phyloP scores from a whole-genome alignment of 228 moss, liverwort and hornwort genomes.

The Sphagnum magellanicum region DNA sequence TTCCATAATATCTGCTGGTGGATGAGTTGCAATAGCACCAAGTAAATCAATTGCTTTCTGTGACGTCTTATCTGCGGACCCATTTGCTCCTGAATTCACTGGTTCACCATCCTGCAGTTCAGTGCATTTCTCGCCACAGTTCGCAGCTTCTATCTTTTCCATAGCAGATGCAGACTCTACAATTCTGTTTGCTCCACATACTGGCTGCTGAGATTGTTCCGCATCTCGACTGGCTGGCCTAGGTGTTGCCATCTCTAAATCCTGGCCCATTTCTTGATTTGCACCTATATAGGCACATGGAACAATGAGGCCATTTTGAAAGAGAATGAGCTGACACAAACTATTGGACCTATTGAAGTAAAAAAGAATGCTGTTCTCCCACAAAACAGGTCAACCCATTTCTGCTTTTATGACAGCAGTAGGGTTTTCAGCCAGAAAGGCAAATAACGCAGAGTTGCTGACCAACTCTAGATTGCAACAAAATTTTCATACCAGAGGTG shows the following conservation, averaged over 20 bases:
- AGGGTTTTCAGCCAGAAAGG: too few species aligned
- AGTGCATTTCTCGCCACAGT: constrained; percentile 9
- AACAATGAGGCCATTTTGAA: too few species aligned
- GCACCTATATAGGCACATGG: constrained; percentile 2
- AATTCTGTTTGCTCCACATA: constrained; percentile 11
- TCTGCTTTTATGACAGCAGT: too few species aligned
- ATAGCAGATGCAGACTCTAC: constrained; percentile 45
- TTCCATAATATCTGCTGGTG: constrained; percentile 13
- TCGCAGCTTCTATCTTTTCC: constrained; percentile 11
- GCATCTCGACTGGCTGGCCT: constrained; percentile 10
- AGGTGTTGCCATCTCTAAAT: constrained; percentile 85
- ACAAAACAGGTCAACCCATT: too few species aligned
- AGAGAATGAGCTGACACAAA: too few species aligned
- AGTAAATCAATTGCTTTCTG: constrained; percentile 70
- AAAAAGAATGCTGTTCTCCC: too few species aligned
- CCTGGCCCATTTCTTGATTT: constrained; percentile 87
- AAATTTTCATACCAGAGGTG: not conserved
- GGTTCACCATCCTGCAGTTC: constrained; percentile 7
- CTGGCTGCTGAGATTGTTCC: constrained; percentile 5
- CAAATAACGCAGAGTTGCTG: too few species aligned
- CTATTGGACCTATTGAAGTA: too few species aligned
- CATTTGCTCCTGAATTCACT: constrained; percentile 24
- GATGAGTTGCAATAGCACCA: constrained; percentile 71
- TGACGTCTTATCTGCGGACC: constrained; percentile 29
- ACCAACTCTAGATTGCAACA: too few species aligned